Evolutionary conservation across 1,284 basidiomycete species (phyloP), one percentile per base, ranked within the genome.

Genomic region (Leccinum colubrinum): DNA sequence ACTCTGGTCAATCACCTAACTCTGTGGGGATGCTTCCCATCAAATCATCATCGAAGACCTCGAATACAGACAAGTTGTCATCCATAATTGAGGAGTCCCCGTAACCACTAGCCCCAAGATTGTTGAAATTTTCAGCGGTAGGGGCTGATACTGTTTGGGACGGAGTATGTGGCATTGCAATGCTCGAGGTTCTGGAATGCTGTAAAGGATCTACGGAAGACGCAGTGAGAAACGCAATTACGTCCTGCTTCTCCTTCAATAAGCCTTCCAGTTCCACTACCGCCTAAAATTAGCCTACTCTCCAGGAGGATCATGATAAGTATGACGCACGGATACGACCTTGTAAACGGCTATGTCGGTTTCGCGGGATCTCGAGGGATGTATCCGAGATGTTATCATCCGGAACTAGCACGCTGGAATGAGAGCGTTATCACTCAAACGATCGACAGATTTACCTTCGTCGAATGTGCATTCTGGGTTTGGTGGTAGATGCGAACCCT

Each of bases 391-490:
- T 6, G 25, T 11, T 41, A 53, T 15, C 15, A 50, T 58, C 59
- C 8, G 58, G 46, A 56, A 55, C 68, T 72, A 37, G 9, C n/a
- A n/a, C 17, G 7, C 33, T 52, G 50, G 25, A 25, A 46, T 39
- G 55, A 41, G 57, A 33, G 9, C 9, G 37, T n/a, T 12, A 53
- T 25, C 27, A 41, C 48, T 33, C 9, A 30, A 27, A 56, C 35
- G n/a, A 37, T 41, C 25, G 17, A 33, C 46, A 53, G 58, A 52
- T 50, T 55, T 64, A 84, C 86, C 75, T 66, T 89, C 87, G 66
- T 90, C 87, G 66, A 84, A 90, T 33, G 87, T 89, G 68, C 87
- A 90, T 60, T 87, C 84, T 17, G 85, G 86, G 55, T 77, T 76
- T 1, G 79, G 70, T 2, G 86, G 82, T 55, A 86, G 68, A 48